Evolutionary conservation across 1,284 basidiomycete species (phyloP), one percentile per base, ranked within the genome.

Genomic region (Sporisorium iseilematis-ciliati): DNA sequence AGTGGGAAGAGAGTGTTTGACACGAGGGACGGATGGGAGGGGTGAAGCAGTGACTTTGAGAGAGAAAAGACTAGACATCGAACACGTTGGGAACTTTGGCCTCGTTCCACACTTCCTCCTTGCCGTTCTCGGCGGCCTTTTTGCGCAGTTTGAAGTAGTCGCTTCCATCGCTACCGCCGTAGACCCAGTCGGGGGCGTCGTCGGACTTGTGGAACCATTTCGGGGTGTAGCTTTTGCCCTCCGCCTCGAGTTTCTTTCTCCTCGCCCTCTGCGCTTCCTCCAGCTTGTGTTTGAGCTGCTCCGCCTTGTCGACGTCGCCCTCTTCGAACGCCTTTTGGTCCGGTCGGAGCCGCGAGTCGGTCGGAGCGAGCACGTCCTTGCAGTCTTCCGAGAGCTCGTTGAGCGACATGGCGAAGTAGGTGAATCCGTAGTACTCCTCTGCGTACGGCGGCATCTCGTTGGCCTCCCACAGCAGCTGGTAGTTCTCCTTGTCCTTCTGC

Each of bases 311-410:
- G 2, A 92, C 84, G 50, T 92, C 87, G 12, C 94, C 94, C 72
- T 92, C 89, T 85, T 97, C 95, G 48, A 95, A 87, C 4, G 93
- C 92, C 31, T 92, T 88, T 57, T 96, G 92, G 86, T 97, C 94
- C 1, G 94, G 92, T 38, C 94, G 89, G 65, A 90, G 87, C 33
- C 95, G 89, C 8, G 94, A 94, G 84, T 97, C 95, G 0, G 94
- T 95, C 0, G 90, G 89, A 1, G 94, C 92, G 7, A 96, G 49
- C 67, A 89, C 89, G 5, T 88, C 89, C 62, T 89, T 87, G 20
- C 94, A 85, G 80, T 93, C 91, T 2, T 78, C 70, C 1, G 72
- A 77, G 18, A 85, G 55, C 54, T 85, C 78, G 67, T 85, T 85
- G 56, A 85, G 76, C 42, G 77, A 78, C 63, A 85, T 79, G 73